These are phyloP conservation scores for Hypoxylon rickii DNA, from an alignment of 495 filamentous ascomycete genomes.

Conservation along the genomic window DNA sequence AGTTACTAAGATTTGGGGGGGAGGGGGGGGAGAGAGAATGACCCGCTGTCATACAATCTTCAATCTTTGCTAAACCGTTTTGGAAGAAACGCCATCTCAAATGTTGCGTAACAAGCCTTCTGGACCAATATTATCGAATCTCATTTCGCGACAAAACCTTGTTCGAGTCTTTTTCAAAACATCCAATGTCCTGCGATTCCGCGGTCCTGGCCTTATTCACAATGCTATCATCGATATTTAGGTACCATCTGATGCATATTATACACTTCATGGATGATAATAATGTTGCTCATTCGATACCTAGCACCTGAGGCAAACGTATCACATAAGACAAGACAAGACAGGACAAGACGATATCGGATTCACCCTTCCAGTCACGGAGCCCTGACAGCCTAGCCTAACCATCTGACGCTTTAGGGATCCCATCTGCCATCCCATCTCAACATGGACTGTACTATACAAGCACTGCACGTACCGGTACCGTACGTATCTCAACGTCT, in stretches of 20 bases:
- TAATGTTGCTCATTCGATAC: no score
- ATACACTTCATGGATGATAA: no score
- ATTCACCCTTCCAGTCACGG: no score
- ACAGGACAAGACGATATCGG: no score
- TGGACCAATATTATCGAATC: not conserved
- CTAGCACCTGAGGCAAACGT: no score
- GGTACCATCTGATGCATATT: no score
- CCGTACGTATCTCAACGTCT: constrained; percentile 2
- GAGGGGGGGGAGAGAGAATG: not conserved
- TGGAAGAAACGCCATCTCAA: not conserved
- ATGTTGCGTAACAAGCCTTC: not conserved
- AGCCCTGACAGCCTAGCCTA: not conserved
- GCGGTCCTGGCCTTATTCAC: not conserved
- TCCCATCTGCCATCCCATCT: constrained; percentile 2
- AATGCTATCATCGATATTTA: not conserved
- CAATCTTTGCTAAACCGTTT: not conserved
- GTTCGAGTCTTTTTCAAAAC: not conserved
- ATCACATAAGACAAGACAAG: no score
- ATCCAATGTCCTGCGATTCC: not conserved
- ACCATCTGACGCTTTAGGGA: no score
- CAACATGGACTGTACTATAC: constrained; percentile 11
- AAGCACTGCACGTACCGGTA: no score
- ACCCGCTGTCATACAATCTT: constrained; percentile 1
- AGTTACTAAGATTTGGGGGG: no score
- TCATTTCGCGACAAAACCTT: not conserved